Evolutionary conservation across 2,329 filamentous ascomycete genomes (phyloP), one percentile per base, ranked within the genome.

Genomic region (Pyrenochaeta sp.): DNA sequence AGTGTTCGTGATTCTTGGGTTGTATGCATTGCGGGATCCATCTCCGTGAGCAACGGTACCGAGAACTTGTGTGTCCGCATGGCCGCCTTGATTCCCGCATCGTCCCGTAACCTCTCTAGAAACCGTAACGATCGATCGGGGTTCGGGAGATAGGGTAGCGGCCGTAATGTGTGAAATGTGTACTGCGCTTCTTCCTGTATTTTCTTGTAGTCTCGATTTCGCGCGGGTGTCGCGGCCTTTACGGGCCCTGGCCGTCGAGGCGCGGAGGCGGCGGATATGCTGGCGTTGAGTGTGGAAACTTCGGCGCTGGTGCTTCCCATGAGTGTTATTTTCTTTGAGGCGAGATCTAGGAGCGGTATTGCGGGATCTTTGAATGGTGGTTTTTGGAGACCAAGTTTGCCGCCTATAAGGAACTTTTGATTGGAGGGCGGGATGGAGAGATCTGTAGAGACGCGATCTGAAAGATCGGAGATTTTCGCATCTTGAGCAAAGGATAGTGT

Each of bases 11-110:
- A 88, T n/a, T 95, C 90, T 71, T 91, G 90, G 3, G 86, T 91
- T 0, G 93, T 97, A 77, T 97, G 88, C 65, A 89, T 85, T 0
- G 89, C 84, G 0, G 95, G 95, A 69, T 99, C 91, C 94, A 99
- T 98, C 79, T 99, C 95, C 0, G 93, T 97, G 27, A 99, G 83
- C 2, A 98, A 78, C 0, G 90, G 90, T 0, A 99, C 95, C 22
- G 85, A 86, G 81, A 96, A 97, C 63, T 88, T 86, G 80, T 97
- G 93, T 68, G 88, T 89, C 15, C 85, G 83, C 95, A 99, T 99
- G 0, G 88, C 85, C 0, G 89, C 83, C 62, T 89, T 89, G 78
- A 99, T 94, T 7, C 95, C 95, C 0, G 91, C 89, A 75, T 99
- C 95, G 59, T 90, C 85, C 63, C 88, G 88, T 3, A 99, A 83